phyloP scores from a whole-genome alignment of 2,329 filamentous ascomycete genomes.

The Amylocarpus encephaloides region DNA sequence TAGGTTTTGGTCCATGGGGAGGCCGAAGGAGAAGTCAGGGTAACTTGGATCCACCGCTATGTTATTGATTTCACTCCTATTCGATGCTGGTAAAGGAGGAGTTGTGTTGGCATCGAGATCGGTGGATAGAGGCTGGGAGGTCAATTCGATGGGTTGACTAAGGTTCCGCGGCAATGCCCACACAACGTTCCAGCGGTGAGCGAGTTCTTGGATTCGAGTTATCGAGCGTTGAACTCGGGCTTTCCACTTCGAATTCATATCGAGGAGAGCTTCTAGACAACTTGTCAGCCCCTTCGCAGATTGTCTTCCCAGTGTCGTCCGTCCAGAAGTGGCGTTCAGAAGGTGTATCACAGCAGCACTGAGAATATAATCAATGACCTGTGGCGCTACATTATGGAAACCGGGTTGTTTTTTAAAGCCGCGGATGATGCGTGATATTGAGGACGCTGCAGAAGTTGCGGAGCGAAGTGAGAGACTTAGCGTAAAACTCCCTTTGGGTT shows the following conservation, averaged over 20 bases:
- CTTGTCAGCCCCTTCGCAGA: slow-evolving; percentile 3
- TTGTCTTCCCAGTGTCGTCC: slow-evolving; percentile 1
- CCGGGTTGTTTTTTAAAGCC: neutral
- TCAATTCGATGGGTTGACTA: neutral
- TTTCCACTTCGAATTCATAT: slow-evolving; percentile 2
- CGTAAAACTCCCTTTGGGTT: neutral
- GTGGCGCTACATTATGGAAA: neutral
- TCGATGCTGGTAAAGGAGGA: too few species aligned
- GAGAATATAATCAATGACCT: neutral
- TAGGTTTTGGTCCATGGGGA: neutral
- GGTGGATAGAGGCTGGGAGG: neutral
- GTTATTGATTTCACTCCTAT: too few species aligned
- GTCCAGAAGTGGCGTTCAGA: slow-evolving; percentile 4
- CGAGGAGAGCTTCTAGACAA: slow-evolving; percentile 1
- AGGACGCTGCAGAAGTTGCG: slow-evolving; percentile 3
- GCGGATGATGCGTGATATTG: slow-evolving; percentile 3
- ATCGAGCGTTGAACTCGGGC: neutral
- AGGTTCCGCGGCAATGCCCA: slow-evolving; percentile 7
- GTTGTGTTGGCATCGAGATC: neutral
- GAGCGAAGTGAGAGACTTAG: slow-evolving; percentile 1
- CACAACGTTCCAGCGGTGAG: slow-evolving; percentile 4
- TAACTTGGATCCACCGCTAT: neutral
- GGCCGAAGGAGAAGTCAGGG: neutral
- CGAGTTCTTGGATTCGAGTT: neutral
- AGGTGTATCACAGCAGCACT: slow-evolving; percentile 6